Percentiles rank a stretch among this genome's conserved stretches.
Evolutionary conservation across 1,284 basidiomycete species (phyloP).

Genomic region (Phlebopus sp.): DNA sequence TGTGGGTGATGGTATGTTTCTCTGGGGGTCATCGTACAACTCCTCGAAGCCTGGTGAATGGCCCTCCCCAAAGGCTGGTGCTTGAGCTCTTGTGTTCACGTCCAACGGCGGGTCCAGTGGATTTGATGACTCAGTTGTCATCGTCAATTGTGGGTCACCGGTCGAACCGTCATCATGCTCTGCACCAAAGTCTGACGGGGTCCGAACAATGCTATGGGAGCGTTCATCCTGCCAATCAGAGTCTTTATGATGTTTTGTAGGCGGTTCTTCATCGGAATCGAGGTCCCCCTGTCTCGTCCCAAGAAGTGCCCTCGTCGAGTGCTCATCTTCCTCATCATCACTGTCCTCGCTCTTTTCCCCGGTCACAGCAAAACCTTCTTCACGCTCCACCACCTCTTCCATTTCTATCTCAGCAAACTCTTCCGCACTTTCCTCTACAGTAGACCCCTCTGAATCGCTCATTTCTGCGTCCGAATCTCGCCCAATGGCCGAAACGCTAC

Average conservation of each 20-base stretch:
- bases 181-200: conserved; percentile 8
- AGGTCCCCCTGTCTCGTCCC: conserved; percentile 14
- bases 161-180: not conserved
- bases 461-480: conserved; percentile 29
- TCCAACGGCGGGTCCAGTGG: conserved; percentile 28
- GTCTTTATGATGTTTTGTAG: not conserved
- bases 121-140: conserved; percentile 17
- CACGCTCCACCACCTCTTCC: conserved; percentile 13
- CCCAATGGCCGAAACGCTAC: conserved; percentile 43
- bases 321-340: conserved; percentile 21
- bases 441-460: conserved; percentile 21
- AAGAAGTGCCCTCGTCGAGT: conserved; percentile 31
- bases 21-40: conserved; percentile 26
- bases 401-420: conserved; percentile 23
- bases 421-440: conserved; percentile 23
- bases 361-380: conserved; percentile 9
- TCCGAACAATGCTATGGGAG: conserved; percentile 1
- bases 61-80: conserved; percentile 24
- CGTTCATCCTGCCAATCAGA: not conserved
- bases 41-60: conserved; percentile 26
- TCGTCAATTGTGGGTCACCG: not conserved
- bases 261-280: not conserved
- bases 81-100: conserved; percentile 28
- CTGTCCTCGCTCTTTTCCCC: conserved; percentile 13
- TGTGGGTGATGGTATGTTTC: conserved; percentile 28